A percentile compares a stretch with the other conserved stretches of the same genome.
phyloP scores from a whole-genome alignment of 1,284 basidiomycete species.

The Apiotrichum brassicae region DNA sequence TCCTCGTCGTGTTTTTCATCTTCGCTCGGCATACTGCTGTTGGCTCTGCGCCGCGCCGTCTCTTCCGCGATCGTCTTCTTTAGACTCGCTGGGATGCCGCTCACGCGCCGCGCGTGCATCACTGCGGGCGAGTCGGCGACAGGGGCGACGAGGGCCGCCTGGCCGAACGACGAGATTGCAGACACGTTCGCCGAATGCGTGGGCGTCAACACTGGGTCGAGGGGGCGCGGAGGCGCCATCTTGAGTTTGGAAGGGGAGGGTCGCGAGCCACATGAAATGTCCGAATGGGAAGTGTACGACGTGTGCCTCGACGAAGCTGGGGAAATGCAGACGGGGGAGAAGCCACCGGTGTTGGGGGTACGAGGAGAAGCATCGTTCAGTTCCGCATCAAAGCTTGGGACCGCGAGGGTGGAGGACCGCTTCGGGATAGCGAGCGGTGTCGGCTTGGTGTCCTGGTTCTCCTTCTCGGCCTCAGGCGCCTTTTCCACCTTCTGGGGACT shows the following conservation, averaged over 20 bases:
- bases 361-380: not conserved
- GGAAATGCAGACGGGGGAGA: not conserved
- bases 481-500: not conserved
- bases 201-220: constrained; percentile 17
- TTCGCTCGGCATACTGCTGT: not conserved
- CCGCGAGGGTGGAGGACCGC: constrained; percentile 1
- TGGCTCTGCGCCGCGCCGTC: not conserved
- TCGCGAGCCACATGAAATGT: not conserved
- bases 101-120: constrained; percentile 13
- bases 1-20: not conserved
- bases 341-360: constrained; percentile 2
- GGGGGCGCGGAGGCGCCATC: constrained; percentile 3
- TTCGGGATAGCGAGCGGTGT: not conserved
- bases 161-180: not conserved
- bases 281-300: constrained; percentile 4
- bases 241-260: constrained; percentile 2
- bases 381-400: not conserved
- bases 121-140: constrained; percentile 11
- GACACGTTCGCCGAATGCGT: constrained; percentile 7
- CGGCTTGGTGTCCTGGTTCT: not conserved
- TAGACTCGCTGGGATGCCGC: constrained; percentile 10
- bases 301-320: constrained; percentile 9
- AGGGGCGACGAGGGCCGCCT: not conserved
- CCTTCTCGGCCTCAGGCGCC: not conserved
- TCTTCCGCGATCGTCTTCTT: constrained; percentile 5